phyloP scores from a whole-genome alignment of 192 early-diverging fungal species.

The Powellomyces hirtus region DNA sequence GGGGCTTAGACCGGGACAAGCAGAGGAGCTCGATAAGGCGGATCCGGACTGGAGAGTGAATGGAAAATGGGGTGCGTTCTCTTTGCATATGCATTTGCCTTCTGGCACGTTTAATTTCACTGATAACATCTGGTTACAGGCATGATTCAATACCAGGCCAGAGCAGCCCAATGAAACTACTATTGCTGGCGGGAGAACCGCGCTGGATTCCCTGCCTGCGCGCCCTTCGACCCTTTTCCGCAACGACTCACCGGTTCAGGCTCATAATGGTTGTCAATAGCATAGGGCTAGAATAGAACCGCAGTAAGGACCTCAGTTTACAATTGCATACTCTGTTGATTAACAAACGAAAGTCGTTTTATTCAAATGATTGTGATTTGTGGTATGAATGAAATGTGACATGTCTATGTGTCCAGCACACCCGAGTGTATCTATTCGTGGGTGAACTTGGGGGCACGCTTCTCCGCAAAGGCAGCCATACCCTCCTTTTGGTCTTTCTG shows the following conservation, averaged over 20 bases:
- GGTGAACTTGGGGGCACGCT: conserved; percentile 83
- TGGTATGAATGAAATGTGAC: not conserved
- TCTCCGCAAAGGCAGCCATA: conserved; percentile 91
- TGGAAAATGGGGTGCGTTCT: conserved; percentile 40
- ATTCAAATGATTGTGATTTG: too few relatives aligned
- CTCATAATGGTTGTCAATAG: not conserved
- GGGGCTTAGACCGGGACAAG: conserved; percentile 62
- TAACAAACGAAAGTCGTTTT: too few relatives aligned
- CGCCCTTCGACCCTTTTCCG: too few relatives aligned
- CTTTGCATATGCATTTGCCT: not conserved
- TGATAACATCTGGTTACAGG: not conserved
- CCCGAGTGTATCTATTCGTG: conserved; percentile 73
- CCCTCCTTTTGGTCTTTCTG: conserved; percentile 94
- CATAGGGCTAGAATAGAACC: not conserved
- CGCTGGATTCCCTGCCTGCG: not conserved
- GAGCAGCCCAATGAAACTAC: not conserved
- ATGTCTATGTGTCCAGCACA: not conserved
- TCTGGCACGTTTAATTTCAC: not conserved
- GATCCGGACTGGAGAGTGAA: conserved; percentile 52
- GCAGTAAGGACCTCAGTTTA: not conserved
- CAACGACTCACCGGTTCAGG: not conserved
- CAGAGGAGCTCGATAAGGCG: conserved; percentile 44
- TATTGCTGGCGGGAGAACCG: not conserved
- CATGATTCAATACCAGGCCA: not conserved
- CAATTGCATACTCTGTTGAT: not conserved